A percentile compares a stretch with the other conserved stretches of the same genome.
Conservation (phyloP, 164 flowering plant genomes). For the Magnolia changhungtana region DNA sequence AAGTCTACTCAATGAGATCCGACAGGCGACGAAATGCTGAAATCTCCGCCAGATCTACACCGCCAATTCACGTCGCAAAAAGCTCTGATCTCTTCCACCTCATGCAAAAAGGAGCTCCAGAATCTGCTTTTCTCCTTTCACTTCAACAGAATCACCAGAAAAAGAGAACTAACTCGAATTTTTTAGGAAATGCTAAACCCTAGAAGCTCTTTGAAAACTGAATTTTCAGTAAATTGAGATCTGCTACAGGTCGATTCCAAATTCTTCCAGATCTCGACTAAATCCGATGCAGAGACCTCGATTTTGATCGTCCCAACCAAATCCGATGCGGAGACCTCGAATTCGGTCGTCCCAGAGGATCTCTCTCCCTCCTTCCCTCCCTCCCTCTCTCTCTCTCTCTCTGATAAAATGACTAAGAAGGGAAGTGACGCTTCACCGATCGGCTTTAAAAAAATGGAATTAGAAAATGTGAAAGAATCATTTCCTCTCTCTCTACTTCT, state of each 20-base stretch:
- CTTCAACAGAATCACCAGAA: background rate
- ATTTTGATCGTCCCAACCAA: background rate
- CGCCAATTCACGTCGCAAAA: background rate
- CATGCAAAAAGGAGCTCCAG: conserved; percentile 1
- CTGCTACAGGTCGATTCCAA: background rate
- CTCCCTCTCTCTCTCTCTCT: background rate
- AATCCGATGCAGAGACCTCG: background rate
- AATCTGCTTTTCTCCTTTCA: background rate
- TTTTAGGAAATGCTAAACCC: conserved; percentile 5
- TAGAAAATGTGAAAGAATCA: background rate
- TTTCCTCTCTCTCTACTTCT: background rate
- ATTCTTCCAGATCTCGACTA: background rate
- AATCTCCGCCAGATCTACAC: conserved; percentile 8
- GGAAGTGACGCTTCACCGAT: conserved; percentile 9
- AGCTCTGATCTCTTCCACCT: background rate
- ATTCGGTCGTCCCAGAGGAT: background rate
- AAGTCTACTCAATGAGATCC: background rate
- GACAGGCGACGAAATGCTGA: background rate
- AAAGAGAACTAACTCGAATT: background rate
- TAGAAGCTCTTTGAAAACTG: background rate
- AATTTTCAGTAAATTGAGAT: background rate
- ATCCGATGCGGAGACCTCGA: background rate
- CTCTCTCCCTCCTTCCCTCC: background rate
- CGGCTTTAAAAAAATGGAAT: background rate
- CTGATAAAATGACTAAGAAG: background rate